Evolutionary conservation across 108 stramenopile species (phyloP).

Genomic region (Craspedostauros australis): DNA sequence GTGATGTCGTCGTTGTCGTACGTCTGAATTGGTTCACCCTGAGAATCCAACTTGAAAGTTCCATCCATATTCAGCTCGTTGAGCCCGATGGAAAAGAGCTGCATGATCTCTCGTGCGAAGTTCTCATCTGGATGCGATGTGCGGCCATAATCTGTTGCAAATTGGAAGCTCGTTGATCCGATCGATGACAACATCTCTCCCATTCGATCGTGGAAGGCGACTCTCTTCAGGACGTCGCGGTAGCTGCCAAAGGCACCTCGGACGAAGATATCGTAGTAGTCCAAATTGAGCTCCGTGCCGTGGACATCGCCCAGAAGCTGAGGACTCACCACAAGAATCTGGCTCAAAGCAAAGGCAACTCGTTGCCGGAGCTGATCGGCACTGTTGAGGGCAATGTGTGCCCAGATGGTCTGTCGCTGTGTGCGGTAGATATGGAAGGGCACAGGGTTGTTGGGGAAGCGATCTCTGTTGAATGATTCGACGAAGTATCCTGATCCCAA

Average conservation of each 20-base stretch:
- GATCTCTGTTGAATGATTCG: too few species aligned
- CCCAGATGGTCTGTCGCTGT: slow-evolving; percentile 52
- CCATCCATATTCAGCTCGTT: slow-evolving; percentile 41
- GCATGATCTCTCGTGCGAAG: slow-evolving; percentile 38
- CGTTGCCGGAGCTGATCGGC: slow-evolving; percentile 74
- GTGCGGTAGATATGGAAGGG: too few species aligned
- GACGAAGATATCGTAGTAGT: slow-evolving; percentile 70
- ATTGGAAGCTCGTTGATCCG: too few species aligned
- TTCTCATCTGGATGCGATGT: slow-evolving; percentile 24
- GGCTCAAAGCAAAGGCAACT: slow-evolving; percentile 64
- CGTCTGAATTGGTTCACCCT: slow-evolving; percentile 8
- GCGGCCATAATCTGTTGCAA: not conserved
- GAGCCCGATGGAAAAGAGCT: slow-evolving; percentile 50
- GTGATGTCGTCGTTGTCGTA: slow-evolving; percentile 46
- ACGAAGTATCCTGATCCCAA: slow-evolving; percentile 4
- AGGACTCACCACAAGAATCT: slow-evolving; percentile 46
- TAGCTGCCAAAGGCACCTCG: slow-evolving; percentile 79
- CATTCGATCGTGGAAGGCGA: slow-evolving; percentile 61
- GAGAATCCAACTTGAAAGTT: slow-evolving; percentile 16
- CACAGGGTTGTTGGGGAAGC: too few species aligned
- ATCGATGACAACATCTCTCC: slow-evolving; percentile 53
- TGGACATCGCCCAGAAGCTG: not conserved
- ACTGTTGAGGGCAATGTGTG: slow-evolving; percentile 40
- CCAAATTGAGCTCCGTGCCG: slow-evolving; percentile 27
- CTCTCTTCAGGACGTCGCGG: slow-evolving; percentile 60